Conservation (phyloP, 73 alveolate species). For the Uronychia setigera region DNA sequence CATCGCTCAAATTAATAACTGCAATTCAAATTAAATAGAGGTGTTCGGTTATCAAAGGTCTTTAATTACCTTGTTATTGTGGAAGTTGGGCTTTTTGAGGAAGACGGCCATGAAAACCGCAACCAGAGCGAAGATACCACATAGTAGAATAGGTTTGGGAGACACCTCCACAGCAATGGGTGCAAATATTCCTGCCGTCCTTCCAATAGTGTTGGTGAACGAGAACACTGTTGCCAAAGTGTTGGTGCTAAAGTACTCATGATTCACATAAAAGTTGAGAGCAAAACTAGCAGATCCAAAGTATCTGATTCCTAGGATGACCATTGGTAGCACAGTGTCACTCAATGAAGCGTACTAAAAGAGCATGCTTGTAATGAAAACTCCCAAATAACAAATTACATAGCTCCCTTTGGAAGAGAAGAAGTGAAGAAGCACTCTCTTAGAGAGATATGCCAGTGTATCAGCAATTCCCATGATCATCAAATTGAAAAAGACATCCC, state of each 20-base stretch:
- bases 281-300: slow-evolving; percentile 1
- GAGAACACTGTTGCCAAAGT: slow-evolving; percentile 17
- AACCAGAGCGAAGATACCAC: background rate
- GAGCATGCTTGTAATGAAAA: background rate
- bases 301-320: slow-evolving; percentile 11
- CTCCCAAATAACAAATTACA: background rate
- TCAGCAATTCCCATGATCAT: slow-evolving; percentile 45
- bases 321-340: slow-evolving; percentile 4
- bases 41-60: too few species aligned
- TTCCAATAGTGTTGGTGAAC: background rate
- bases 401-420: slow-evolving; percentile 9
- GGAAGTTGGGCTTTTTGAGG: background rate
- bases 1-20: too few species aligned
- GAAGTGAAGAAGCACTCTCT: background rate
- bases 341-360: background rate
- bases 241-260: slow-evolving; percentile 16
- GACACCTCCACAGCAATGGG: slow-evolving; percentile 31
- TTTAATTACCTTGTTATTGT: too few species aligned
- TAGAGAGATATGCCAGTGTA: background rate
- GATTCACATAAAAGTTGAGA: slow-evolving; percentile 5
- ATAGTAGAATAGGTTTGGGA: background rate
- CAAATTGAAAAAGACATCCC: slow-evolving; percentile 43
- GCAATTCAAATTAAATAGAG: too few species aligned
- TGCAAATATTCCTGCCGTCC: slow-evolving; percentile 1
- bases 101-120: background rate